Conservation (phyloP, 139 green algal genomes). For the Ostreobium quekettii region DNA sequence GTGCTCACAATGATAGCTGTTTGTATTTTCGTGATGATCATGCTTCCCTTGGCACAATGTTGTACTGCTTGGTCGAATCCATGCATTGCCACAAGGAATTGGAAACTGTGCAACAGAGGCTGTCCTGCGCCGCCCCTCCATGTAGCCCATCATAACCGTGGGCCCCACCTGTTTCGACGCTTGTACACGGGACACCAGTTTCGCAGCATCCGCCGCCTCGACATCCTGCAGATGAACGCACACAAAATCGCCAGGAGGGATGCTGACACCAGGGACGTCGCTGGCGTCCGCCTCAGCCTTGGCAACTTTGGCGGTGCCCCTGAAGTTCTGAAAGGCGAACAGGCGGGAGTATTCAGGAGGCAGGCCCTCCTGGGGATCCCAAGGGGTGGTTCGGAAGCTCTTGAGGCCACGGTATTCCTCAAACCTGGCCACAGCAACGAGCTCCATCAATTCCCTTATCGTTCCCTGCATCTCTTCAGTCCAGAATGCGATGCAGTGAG, state of each 20-base stretch:
- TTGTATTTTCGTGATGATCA: no score
- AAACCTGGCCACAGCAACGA: no score
- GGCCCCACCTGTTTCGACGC: conserved; percentile 9
- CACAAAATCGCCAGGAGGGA: conserved; percentile 60
- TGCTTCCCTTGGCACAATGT: no score
- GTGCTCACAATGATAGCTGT: no score
- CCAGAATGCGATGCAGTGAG: neutral
- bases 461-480: no score
- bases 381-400: conserved; percentile 74
- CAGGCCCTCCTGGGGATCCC: conserved; percentile 83
- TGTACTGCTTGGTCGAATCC: no score
- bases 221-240: conserved; percentile 54
- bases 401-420: conserved; percentile 81
- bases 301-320: conserved; percentile 48
- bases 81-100: no score
- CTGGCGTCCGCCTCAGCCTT: conserved; percentile 36
- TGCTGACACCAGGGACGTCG: no score
- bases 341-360: conserved; percentile 79
- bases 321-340: conserved; percentile 92
- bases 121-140: no score
- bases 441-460: no score
- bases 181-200: conserved; percentile 30
- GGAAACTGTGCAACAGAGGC: neutral
- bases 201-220: conserved; percentile 29
- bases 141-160: no score